phyloP scores from a whole-genome alignment of 1,284 basidiomycete species.

The Tilletia setariae region DNA sequence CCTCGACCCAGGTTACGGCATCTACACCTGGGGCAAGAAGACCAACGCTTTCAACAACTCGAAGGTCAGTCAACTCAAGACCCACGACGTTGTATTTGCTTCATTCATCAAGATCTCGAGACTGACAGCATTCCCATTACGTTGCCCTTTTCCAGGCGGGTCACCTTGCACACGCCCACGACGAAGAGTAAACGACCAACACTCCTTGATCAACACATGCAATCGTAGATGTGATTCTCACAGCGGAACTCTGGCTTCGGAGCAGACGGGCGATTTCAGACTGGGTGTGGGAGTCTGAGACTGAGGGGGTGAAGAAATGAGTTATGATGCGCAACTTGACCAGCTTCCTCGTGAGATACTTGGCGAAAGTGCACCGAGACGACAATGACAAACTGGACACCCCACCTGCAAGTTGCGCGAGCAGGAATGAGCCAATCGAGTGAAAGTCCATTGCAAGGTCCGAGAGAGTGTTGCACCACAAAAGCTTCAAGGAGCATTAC shows the following conservation, averaged over 20 bases:
- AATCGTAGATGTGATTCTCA: not conserved
- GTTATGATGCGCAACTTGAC: too few species aligned
- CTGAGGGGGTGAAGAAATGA: too few species aligned
- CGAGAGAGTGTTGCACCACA: too few species aligned
- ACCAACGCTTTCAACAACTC: conserved; percentile 51
- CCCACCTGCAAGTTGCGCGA: too few species aligned
- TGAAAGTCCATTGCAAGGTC: too few species aligned
- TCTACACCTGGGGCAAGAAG: conserved; percentile 50
- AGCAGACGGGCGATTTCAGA: too few species aligned
- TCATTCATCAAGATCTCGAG: not conserved
- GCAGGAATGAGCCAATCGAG: too few species aligned
- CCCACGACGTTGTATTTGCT: not conserved
- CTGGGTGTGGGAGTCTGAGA: too few species aligned
- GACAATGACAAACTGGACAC: too few species aligned
- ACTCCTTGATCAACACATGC: conserved; percentile 7
- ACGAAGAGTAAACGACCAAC: conserved; percentile 34
- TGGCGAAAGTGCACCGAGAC: too few species aligned
- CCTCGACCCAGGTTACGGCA: conserved; percentile 37
- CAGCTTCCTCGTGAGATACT: too few species aligned
- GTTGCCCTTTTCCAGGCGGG: conserved; percentile 21
- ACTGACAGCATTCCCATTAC: not conserved
- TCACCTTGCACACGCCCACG: conserved; percentile 37
- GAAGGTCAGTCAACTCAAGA: conserved; percentile 28
- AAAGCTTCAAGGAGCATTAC: not conserved
- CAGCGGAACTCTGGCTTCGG: too few species aligned